Base-by-base conservation (phyloP, 371 early-diverging fungal genomes). In the Apophysomyces ossiformis region DNA sequence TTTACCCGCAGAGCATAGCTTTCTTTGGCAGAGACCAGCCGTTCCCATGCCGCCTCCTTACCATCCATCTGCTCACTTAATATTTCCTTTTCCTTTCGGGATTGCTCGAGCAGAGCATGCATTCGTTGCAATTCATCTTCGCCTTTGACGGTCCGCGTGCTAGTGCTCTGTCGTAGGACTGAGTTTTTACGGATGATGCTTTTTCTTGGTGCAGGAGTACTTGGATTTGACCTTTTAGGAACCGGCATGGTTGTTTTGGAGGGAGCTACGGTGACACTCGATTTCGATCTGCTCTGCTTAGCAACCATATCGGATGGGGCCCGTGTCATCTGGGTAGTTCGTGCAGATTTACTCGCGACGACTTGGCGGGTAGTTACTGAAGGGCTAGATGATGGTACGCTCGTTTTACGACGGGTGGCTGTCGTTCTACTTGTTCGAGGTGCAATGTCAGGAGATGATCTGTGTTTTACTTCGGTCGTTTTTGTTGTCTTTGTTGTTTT, bases 31-130 rank as follows among this genome's bases (percentile, higher is more conserved):
- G 77, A 75, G 0, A 80, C 67, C 2, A 77, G 59, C 0, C 74
- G 71, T 26, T 74, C 75, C 74, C 74, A 79, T 15, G 77, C 80
- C 7, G 69, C 76, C 36, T 78, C 78, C 43, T 75, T 72, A 35
- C 69, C 67, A 26, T 69, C 66, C 67, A 78, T 67, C 50, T 78
- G 65, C 37, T 73, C 65, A 9, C 58, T 57, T 37, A 78, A 66
- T 18, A 46, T 67, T 21, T 63, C 67, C 21, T 73, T 63, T 35
- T 77, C 78, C 60, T 70, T 58, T 9, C 73, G 47, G 2, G 72
- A 67, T 46, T 72, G 67, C 8, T 74, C 70, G 4, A 73, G 59
- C 16, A 74, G 39, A 7, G 58, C 63, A 16, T 66, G 47, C 18
- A 70, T 58, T 1, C 70, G 72, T 36, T 68, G 57, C 6, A 69